Evolutionary conservation across 2,329 filamentous ascomycete genomes (phyloP), one percentile per base, ranked within the genome.

Genomic region (Beauveria varroae): DNA sequence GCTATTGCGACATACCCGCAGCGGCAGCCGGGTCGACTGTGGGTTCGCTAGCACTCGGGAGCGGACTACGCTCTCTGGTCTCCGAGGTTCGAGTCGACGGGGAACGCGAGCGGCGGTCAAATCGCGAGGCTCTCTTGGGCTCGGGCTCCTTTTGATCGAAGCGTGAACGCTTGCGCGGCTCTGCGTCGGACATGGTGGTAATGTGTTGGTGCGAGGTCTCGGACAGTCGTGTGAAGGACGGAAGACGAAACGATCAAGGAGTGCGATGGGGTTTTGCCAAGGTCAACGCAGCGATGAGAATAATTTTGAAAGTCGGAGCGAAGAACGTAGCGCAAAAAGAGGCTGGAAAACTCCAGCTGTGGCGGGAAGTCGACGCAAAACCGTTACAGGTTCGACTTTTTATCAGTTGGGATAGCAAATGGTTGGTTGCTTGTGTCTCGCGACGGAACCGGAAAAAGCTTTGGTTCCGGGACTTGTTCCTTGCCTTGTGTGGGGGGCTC

Each of bases 61-160:
- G 73, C 22, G 93, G 93, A 73, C 92, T 97, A 67, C 93, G 89
- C 68, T 91, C 91, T 72, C 93, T 87, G 67, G 82, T 79, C 64
- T 96, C 90, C 28, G 85, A 80, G 67, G 86, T 84, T 69, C 85
- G 82, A 28, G 81, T 75, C 28, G 85, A 83, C 24, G 92, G 92
- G 37, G 92, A 96, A 66, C 91, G 89, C 62, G 95, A 98, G 68
- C 95, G 89, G 68, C 93, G 86, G 76, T 97, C 93, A 75, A 96
- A 97, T 72, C 93, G 86, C 55, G 92, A 96, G 49, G 83, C 71
- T 67, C 86, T 82, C 70, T 87, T 88, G 62, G 89, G 86, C 70
- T 95, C 91, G 6, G 90, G 86, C 72, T 93, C 91, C 52, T 87
- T 95, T 75, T 96, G 91, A 73, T 98, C 93, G 76, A 98, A 97